These are phyloP conservation scores for Annona cherimola DNA, from an alignment of 164 flowering plant species.

Conservation along the genomic window DNA sequence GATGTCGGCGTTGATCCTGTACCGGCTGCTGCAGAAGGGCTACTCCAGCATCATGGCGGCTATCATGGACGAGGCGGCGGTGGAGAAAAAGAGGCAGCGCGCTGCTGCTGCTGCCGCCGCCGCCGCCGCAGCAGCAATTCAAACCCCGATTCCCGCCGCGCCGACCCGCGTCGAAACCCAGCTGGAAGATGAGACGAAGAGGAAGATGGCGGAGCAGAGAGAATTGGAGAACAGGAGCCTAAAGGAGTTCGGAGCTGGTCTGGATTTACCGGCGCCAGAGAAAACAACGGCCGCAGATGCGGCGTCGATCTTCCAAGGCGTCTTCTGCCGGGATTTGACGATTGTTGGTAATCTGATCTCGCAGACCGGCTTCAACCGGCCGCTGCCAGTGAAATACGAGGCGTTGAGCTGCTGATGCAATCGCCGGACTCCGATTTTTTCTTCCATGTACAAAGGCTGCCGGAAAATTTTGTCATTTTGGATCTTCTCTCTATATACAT, in stretches of 20 bases:
- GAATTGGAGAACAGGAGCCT: too few relatives aligned
- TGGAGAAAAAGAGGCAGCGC: slow-evolving; percentile 57
- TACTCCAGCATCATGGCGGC: slow-evolving; percentile 50
- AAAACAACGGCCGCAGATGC: slow-evolving; percentile 8
- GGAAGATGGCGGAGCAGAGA: neutral
- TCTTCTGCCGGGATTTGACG: slow-evolving; percentile 82
- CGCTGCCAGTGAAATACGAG: slow-evolving; percentile 73
- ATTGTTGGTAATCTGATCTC: slow-evolving; percentile 71
- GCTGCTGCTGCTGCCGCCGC: slow-evolving; percentile 35
- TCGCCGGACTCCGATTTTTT: slow-evolving; percentile 1
- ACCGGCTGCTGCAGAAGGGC: slow-evolving; percentile 78
- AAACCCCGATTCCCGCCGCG: slow-evolving; percentile 21
- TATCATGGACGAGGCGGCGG: slow-evolving; percentile 69
- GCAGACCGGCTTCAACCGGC: slow-evolving; percentile 59
- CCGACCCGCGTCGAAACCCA: neutral
- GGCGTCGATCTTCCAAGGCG: slow-evolving; percentile 63
- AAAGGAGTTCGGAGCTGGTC: too few relatives aligned
- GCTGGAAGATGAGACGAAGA: neutral
- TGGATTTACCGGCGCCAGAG: slow-evolving; percentile 11
- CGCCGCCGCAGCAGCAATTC: neutral
- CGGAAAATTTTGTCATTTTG: slow-evolving; percentile 9
- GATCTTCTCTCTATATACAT: neutral
- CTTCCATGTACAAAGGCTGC: slow-evolving; percentile 5
- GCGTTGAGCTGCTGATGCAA: slow-evolving; percentile 72
- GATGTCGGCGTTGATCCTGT: slow-evolving; percentile 76